Evolutionary conservation across 1,139 yeast genomes (phyloP), one percentile per base, ranked within the genome.

Genomic region (Yamadazyma atlantica): DNA sequence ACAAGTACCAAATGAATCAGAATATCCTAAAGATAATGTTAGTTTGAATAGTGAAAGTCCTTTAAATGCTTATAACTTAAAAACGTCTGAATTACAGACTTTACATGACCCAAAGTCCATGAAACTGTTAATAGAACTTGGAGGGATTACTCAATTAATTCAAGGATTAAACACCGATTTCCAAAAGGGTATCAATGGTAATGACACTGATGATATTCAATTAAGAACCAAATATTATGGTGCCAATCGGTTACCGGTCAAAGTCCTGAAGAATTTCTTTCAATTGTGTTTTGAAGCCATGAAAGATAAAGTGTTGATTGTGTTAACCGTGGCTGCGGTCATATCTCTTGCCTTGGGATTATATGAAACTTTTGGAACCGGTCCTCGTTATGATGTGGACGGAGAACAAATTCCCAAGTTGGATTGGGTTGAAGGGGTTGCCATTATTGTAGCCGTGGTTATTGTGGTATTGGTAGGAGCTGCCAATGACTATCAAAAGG

Each of bases 351-450:
- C 95, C 0, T 68, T 94, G 39, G 99, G 98, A 0, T 67, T 92
- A 15, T 94, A 94, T 60, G 95, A 92, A 62, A 83, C 96, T 2
- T 84, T 89, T 63, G 96, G 95, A 29, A 86, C 85, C 49, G 89
- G 83, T 0, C 71, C 89, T 0, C 79, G 79, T 53, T 75, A 76
- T 52, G 97, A 90, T 57, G 82, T 77, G 10, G 86, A 87, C 49
- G 95, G 96, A 17, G 69, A 77, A 17, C 68, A 78, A 14, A 57
- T 82, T 38, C 96, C 96, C 13, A 78, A 80, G 51, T 92, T 90
- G 19, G 95, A 89, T 56, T 89, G 97, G 97, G 96, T 94, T 34
- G 99, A 92, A 67, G 99, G 99, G 49, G 96, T 90, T 30, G 98
- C 98, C 30, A 94, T 94, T 56, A 76, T 94, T 49, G 86, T 85